Evolutionary conservation across 108 stramenopile species (phyloP), one percentile per base, ranked within the genome.

Genomic region (Cyclotella sp.): DNA sequence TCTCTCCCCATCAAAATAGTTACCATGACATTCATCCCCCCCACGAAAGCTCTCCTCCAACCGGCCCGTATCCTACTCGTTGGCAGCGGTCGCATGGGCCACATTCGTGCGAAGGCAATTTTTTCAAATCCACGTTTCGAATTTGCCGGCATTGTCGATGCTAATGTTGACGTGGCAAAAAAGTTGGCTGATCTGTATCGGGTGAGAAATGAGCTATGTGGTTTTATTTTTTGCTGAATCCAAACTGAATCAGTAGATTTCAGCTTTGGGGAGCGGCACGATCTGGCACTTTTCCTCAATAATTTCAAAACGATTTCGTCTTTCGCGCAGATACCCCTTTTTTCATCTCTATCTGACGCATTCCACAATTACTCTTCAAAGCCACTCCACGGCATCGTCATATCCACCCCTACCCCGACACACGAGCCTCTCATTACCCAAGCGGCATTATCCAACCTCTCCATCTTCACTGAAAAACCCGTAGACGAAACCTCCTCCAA

Each of bases 391-490:
- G 92, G 85, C 5, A 46, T 93, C 21, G 53, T 89, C 45, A 76
- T 90, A 24, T 86, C 79, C 40, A 82, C 86, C 6, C 90, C 92
- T 8, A 93, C 92, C 4, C 47, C 62, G 29, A 75, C 85, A 6
- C 92, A 93, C 54, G 72, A 68, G 40, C 46, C 72, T 12, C 58
- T 84, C 47, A 90, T 93, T 34, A 53, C 47, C 55, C 47, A 77
- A 29, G 86, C 85, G 4, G 86, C 85, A 40, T 10, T 51, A 18
- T 16, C 75, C 53, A 78, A 75, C 4, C 28, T 86, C 1, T 66
- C 60, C 54, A 67, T 88, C 40, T 90, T 90, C 68, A 68, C 74
- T 14, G 92, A 93, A 71, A 93, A 93, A 54, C 92, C 92, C 21
- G 85, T 93, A 0, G 92, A 79, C n/a, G 87, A 89, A 68, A 77